These are phyloP conservation scores for Eucalyptus erythrocorys DNA, from an alignment of 345 rosid genomes.

Conservation along the genomic window DNA sequence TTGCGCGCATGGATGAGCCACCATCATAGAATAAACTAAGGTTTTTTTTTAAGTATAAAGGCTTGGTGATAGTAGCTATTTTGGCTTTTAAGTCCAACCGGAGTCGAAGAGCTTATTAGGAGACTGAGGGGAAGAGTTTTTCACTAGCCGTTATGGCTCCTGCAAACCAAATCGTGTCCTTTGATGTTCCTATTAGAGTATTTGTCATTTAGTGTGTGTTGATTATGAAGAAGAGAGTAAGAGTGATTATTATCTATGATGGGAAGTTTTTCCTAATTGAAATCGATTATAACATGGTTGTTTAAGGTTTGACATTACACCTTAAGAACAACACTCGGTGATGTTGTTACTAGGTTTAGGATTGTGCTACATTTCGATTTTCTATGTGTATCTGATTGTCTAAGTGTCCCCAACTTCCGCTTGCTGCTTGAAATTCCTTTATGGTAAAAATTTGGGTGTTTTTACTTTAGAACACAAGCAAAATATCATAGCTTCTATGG, in stretches of 20 bases:
- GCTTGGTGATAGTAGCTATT: constrained; percentile 35
- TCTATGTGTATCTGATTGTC: no score
- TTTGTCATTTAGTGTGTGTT: constrained; percentile 16
- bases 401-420: no score
- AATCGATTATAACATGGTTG: background rate
- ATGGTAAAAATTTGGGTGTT: no score
- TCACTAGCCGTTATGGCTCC: constrained; percentile 12
- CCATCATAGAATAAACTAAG: background rate
- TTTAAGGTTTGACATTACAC: background rate
- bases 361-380: no score
- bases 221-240: background rate
- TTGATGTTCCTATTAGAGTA: constrained; percentile 38
- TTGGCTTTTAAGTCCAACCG: constrained; percentile 7
- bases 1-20: constrained; percentile 3
- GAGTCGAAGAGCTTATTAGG: constrained; percentile 36
- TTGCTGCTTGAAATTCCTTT: no score
- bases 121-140: constrained; percentile 45
- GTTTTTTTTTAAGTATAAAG: constrained; percentile 6
- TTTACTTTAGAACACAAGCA: no score
- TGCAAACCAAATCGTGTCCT: constrained; percentile 42
- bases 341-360: no score
- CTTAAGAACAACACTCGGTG: background rate
- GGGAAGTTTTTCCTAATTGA: background rate
- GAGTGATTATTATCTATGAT: background rate
- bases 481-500: no score